Evolutionary conservation across 352 stramenopile species (phyloP).

Genomic region (Globisporangium cystogenes): DNA sequence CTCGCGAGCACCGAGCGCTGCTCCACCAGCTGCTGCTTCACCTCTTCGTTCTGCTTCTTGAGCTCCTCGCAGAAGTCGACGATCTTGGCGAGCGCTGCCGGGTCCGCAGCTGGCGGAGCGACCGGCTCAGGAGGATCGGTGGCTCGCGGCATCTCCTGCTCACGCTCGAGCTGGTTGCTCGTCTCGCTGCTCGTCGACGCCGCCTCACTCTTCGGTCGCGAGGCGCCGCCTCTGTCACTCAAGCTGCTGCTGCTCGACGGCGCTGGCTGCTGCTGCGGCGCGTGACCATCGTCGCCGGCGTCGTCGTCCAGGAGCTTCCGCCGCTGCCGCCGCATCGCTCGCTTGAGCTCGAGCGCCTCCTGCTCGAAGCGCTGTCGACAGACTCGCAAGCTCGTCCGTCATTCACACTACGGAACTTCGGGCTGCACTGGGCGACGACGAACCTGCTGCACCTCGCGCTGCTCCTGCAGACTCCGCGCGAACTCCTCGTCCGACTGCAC

Average conservation of each 20-base stretch:
- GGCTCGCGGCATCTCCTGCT: background rate
- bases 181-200: background rate
- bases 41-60: constrained; percentile 52
- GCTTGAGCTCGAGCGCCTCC: constrained; percentile 11
- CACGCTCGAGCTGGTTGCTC: background rate
- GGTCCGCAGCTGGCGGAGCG: constrained; percentile 11
- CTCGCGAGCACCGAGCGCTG: constrained; percentile 37
- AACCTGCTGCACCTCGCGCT: constrained; percentile 52
- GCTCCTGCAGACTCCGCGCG: constrained; percentile 30
- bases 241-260: no score
- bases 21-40: constrained; percentile 39
- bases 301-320: constrained; percentile 3
- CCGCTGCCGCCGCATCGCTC: background rate
- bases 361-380: constrained; percentile 12
- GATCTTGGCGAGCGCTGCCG: constrained; percentile 32
- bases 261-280: no score
- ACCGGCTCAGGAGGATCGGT: background rate
- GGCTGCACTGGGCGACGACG: background rate
- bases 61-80: constrained; percentile 50
- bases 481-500: constrained; percentile 32
- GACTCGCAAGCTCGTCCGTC: background rate
- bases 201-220: background rate
- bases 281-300: background rate
- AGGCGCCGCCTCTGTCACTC: background rate
- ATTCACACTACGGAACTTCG: no score